Evolutionary conservation across 2,329 filamentous ascomycete genomes (phyloP), one percentile per base, ranked within the genome.

Genomic region (Knufia fluminis): DNA sequence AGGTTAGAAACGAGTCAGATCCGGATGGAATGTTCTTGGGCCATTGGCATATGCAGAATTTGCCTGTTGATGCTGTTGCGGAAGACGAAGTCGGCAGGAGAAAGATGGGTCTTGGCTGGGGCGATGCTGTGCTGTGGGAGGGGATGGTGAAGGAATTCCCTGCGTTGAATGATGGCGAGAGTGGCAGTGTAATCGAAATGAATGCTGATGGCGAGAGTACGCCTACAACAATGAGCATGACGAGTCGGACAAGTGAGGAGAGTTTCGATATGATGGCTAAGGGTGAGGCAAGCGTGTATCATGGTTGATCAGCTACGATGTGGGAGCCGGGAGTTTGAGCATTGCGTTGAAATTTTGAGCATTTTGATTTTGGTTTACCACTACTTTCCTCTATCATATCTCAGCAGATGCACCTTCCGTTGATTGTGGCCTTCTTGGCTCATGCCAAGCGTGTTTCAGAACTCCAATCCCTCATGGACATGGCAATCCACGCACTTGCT

Each of bases 1-100:
- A 73, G 23, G 74, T 94, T 4, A 76, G 89, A 47, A 74, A 83
- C 52, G 73, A 80, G 46, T 80, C 79, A 28, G 88, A 95, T 61
- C 83, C 85, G 0, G 80, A 89, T 53, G 88, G 88, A 50, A 83
- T 94, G 77, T 95, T 95, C 67, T 74, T 91, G 12, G 91, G 91
- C 1, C 82, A 89, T 43, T 98, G 91, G 91, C 88, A 96, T 66
- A 75, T 85, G 23, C 76, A 83, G 46, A 79, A 79, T 59, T 70
- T 95, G 9, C 65, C 78, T 41, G 63, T 73, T 1, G 56, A 57
- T 1, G 52, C n/a, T n/a, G 33, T 58, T 17, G 46, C 50, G 40
- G 56, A 58, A 35, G 42, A 50, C 42, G 56, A 58, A 46, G 39
- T 54, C 22, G 44, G 48, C 32, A 48, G 53, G 10, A 51, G 50